phyloP scores from a whole-genome alignment of 345 rosid genomes.

The Pistacia vera region DNA sequence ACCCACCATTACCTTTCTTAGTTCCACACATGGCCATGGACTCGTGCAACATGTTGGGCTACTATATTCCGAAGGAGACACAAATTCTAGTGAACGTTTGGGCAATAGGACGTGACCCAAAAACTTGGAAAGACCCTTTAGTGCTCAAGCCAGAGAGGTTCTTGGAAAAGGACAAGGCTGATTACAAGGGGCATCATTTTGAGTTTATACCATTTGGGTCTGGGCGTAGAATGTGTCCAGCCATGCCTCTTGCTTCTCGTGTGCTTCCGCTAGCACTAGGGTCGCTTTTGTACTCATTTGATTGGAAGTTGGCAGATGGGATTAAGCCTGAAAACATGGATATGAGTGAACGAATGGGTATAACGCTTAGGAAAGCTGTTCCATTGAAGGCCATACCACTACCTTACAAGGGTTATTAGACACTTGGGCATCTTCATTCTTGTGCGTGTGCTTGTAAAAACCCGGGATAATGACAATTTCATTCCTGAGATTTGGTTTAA shows the following conservation, averaged over 20 bases:
- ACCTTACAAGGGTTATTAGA: conserved; percentile 26
- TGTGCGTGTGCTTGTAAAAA: too few relatives aligned
- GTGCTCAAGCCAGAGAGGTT: conserved; percentile 73
- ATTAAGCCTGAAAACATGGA: conserved; percentile 53
- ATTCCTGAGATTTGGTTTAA: too few relatives aligned
- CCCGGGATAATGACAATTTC: too few relatives aligned
- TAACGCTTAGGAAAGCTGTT: conserved; percentile 57
- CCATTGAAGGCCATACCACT: conserved; percentile 64
- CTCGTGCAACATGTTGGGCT: conserved; percentile 56
- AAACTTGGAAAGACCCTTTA: conserved; percentile 57
- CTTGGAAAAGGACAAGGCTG: conserved; percentile 37
- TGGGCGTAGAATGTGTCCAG: conserved; percentile 90
- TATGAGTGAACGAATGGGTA: conserved; percentile 69
- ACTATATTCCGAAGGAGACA: conserved; percentile 66
- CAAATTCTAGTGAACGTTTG: conserved; percentile 71
- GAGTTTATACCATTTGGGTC: conserved; percentile 81
- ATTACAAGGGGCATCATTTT: conserved; percentile 69
- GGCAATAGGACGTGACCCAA: conserved; percentile 73
- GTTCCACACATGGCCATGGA: conserved; percentile 85
- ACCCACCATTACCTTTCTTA: conserved; percentile 77
- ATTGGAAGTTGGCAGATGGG: conserved; percentile 60
- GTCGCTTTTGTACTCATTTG: conserved; percentile 55
- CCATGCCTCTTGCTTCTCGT: conserved; percentile 65
- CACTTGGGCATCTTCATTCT: neutral
- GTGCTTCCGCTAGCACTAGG: conserved; percentile 69